Evolutionary conservation across 2,329 filamentous ascomycete species (phyloP), one percentile per base, ranked within the genome.

Genomic region (Cercospora citrullina): DNA sequence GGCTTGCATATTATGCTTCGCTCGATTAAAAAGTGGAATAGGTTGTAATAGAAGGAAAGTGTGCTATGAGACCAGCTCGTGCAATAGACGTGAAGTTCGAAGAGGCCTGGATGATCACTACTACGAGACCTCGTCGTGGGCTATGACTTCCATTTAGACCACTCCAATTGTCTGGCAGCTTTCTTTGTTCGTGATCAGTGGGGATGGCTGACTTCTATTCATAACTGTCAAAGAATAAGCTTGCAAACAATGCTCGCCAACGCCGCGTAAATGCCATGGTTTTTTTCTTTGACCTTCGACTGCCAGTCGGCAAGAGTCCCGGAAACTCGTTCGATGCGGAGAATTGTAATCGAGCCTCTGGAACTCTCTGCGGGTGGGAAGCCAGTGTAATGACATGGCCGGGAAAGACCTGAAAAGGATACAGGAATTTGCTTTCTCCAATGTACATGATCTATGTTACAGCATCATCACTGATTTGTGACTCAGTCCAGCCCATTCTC

Each of bases 401-500:
- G 23, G 23, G 5, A 28, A 42, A 18, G 21, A 30, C 33, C 33
- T 30, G 4, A 12, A 9, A 42, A 55, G 21, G 7, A 12, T 26
- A 26, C 18, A 57, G 16, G 26, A 45, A 33, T 14, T 59, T 57
- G 7, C 26, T 64, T 48, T 23, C 8, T 33, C 16, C 28, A 55
- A 12, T 26, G 14, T 55, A 63, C 45, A 58, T 3, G n/a, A 64
- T 45, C 48, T 48, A 58, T 59, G 62, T 58, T 23, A 64, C 51
- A 59, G 51, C 51, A 48, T 53, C 62, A 21, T 30, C 30, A 42
- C 31, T 58, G 12, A 30, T 33, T 9, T 55, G 23, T 18, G 30
- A 14, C 33, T 74, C 78, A 6, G 78, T 76, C 75, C 78, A 83
- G 0, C 81, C 80, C 72, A 82, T 69, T 45, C 63, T 71, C 28